Evolutionary conservation across 768 basidiomycete species (phyloP), one percentile per base, ranked within the genome.

Genomic region (Russula sp.): DNA sequence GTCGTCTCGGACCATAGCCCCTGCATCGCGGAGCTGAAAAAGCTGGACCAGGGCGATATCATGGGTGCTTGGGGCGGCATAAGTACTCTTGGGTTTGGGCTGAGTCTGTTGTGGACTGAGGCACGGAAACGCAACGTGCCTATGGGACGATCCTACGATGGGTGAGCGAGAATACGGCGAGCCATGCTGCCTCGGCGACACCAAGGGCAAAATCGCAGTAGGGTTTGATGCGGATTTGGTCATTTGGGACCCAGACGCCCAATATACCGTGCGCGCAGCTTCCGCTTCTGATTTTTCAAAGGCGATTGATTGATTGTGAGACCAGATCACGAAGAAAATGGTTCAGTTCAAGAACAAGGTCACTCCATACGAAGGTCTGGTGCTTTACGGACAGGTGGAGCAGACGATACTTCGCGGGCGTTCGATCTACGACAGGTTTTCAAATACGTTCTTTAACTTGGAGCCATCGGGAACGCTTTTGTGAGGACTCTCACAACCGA

Each of bases 1-100:
- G 86, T 98, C 59, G 94, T 98, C 8, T 96, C 94, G 59, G 96
- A 99, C 76, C 96, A 99, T 73, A 94, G 92, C 67, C 95, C 95
- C 18, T 98, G 95, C 74, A 80, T 90, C 14, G 77, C 83, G 26
- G 85, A 87, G 69, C 77, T 99, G 64, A 99, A 98, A 79, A 83
- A 82, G 65, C 73, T 86, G 40, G 86, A 87, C 32, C 81, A 83
- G 49, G 91, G 94, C 1, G 83, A 94, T 71, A 80, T 98, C 65
- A 90, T 97, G 88, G 74, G 78, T 24, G 92, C 95, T 0, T 98
- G 96, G 96, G 96, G 96, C 48, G 96, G 96, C 0, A 92, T 99
- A 67, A 90, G 89, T 65, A 88, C 91, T 5, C 81, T 99, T 26
- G 96, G 96, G 3, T 79, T 98, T 20, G 97, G 96, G 0, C 74